Base-by-base conservation (phyloP, 169 alveolate species). In the Cryptosporidium sp. region DNA sequence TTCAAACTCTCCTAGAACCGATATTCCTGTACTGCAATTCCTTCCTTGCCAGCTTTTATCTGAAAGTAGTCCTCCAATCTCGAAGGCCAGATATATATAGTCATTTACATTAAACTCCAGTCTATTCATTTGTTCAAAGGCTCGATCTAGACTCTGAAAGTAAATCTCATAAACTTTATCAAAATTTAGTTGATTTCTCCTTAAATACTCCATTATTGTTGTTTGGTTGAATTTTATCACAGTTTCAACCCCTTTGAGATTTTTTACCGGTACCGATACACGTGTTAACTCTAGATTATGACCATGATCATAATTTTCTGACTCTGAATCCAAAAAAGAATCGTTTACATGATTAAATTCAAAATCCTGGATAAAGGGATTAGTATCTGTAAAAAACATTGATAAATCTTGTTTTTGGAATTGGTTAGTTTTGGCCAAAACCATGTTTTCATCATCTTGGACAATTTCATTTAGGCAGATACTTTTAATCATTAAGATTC, bases 151-250 rank as follows among this genome's bases (percentile, higher is more conserved):
- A 12, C 31, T 12, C 8, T 43, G 23, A 33, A 59, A 67, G 68
- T 80, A 80, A 5, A 45, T 16, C 35, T 43, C 50, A 50, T 80
- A 80, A 41, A 80, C 23, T n/a, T 45, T 14, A 10, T 62, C 23
- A 43, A 80, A 62, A 31, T 80, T 55, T 35, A 62, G 35, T 23
- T 65, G 23, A 31, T 62, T n/a, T 12, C 23, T 80, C 31, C 12
- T 62, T 37, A 65, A 59, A 43, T 73, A 73, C 21, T 73, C 59
- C 21, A 48, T 5, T 14, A 48, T 48, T 48, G 55, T 21, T 48
- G 3, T 5, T 12, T 48, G 55, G 2, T 3, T 48, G 14, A 48
- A 14, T 48, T 3, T 14, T 5, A 14, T 14, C 0, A 4, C 14
- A 14, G 10, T 48, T 12, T 48, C 23, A 8, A 16, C 14, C 14